A percentile compares a stretch with the other conserved stretches of the same genome.
phyloP scores from a whole-genome alignment of 2,329 filamentous ascomycete species.

The Ophiocordyceps unilateralis region DNA sequence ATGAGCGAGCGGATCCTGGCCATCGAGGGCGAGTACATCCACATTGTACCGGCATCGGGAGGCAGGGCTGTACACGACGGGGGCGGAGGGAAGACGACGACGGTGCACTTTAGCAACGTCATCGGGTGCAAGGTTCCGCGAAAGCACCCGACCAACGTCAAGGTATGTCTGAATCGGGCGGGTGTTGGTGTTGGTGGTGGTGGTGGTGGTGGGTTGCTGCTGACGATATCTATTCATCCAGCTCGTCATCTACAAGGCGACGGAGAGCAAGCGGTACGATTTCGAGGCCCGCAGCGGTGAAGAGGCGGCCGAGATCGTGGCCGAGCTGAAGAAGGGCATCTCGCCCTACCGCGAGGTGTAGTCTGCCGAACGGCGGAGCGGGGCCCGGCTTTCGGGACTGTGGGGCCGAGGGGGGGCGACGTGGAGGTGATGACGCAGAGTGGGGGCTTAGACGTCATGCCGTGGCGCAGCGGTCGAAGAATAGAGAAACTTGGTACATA shows the following conservation, averaged over 20 bases:
- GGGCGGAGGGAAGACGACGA: conserved; percentile 50
- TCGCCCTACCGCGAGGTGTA: conserved; percentile 42
- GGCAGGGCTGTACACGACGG: conserved; percentile 48
- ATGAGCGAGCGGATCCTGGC: conserved; percentile 60
- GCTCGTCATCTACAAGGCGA: conserved; percentile 56
- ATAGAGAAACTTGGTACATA: too few relatives aligned
- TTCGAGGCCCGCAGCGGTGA: conserved; percentile 60
- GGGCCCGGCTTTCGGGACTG: too few relatives aligned
- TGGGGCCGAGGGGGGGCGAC: background rate
- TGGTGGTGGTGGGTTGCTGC: background rate
- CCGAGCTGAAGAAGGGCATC: conserved; percentile 61
- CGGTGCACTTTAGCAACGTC: conserved; percentile 67
- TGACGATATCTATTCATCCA: conserved; percentile 12
- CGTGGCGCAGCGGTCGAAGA: too few relatives aligned
- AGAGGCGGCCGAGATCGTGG: conserved; percentile 64
- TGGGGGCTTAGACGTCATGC: too few relatives aligned
- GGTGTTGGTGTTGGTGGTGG: background rate
- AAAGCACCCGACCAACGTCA: conserved; percentile 66
- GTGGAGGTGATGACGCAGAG: too few relatives aligned
- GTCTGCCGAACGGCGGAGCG: background rate
- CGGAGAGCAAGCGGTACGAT: conserved; percentile 67
- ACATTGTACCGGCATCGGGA: conserved; percentile 58
- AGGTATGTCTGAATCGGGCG: conserved; percentile 26
- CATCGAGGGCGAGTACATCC: conserved; percentile 74
- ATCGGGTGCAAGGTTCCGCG: conserved; percentile 68